Base-by-base conservation (phyloP, 1,139 yeast genomes). In the Taiozyma onychis region DNA sequence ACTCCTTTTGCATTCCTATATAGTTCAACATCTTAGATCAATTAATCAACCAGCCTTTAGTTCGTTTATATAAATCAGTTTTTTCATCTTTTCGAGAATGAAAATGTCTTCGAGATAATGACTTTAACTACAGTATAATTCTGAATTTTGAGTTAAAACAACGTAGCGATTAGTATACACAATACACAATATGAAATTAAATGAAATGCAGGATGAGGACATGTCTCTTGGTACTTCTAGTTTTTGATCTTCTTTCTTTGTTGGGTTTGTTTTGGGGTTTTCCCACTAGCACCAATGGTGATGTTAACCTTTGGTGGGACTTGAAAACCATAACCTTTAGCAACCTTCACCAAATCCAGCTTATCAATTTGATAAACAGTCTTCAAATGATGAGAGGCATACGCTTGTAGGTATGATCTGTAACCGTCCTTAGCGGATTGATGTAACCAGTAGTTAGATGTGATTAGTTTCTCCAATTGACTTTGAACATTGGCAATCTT, bases 401-500 rank as follows among this genome's bases (percentile, higher is more conserved):
- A 95, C 6, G 99, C 98, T 71, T 95, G 99, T 63, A 93, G 77
- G 69, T 93, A 93, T 7, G 98, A 83, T 67, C 97, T 81, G 74
- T 93, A 93, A 51, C 99, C 99, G 66, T 93, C 99, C 71, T 90
- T 89, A 39, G 99, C 99, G 51, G 91, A 82, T 71, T 89, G 96
- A 67, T 93, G 95, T 58, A 93, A 78, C 85, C 95, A 89, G 71
- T 87, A 93, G 70, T 93, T 93, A 52, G 93, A 87, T 63, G 89
- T 85, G 57, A 93, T 89, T 60, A 93, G 77, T 72, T 91, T 93
- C 63, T 89, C 93, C 59, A 93, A 75, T 71, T 93, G 99, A 9
- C 89, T 78, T 71, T 93, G 99, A 46, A 93, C 96, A 65, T 95
- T 93, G 61, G 97, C 97, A 57, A 93, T 89, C 72, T 93, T 93